Percentiles rank a stretch among this genome's conserved stretches.
phyloP scores from a whole-genome alignment of 2,329 filamentous ascomycete genomes.

The Ophiostoma australiae region DNA sequence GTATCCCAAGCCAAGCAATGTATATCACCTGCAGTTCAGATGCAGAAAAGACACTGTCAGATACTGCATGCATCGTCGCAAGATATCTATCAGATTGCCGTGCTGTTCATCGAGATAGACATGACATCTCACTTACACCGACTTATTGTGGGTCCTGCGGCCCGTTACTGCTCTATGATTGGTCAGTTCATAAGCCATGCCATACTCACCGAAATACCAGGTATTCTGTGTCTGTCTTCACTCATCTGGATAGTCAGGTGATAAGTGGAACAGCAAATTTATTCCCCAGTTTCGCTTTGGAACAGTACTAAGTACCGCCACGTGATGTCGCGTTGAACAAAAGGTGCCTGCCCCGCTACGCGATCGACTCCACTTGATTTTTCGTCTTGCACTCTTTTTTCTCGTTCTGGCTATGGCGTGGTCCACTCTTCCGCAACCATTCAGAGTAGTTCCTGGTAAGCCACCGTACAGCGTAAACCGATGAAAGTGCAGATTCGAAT shows the following conservation, averaged over 20 bases:
- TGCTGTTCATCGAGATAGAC: background rate
- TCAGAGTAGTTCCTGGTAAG: no score
- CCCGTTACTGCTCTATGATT: background rate
- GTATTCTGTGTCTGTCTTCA: no score
- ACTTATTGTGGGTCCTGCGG: background rate
- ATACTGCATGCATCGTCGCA: background rate
- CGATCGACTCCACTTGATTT: conserved; percentile 11
- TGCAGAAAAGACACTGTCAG: no score
- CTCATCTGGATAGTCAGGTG: background rate
- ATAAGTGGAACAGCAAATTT: no score
- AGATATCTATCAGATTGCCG: background rate
- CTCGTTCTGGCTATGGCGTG: background rate
- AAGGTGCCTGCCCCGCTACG: conserved; percentile 16
- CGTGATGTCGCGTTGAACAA: conserved; percentile 23
- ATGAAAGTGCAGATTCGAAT: background rate
- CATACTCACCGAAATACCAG: no score
- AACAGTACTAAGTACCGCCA: background rate
- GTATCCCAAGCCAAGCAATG: no score
- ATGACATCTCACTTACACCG: background rate
- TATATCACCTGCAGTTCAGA: no score
- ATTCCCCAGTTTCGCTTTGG: no score
- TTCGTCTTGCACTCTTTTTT: background rate
- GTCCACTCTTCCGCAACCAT: background rate
- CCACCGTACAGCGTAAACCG: background rate
- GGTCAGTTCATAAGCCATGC: background rate